Percentiles rank a stretch among this genome's conserved stretches.
phyloP scores from a whole-genome alignment of 2,329 filamentous ascomycete species.

The Fusarium pseudoanthophilum region DNA sequence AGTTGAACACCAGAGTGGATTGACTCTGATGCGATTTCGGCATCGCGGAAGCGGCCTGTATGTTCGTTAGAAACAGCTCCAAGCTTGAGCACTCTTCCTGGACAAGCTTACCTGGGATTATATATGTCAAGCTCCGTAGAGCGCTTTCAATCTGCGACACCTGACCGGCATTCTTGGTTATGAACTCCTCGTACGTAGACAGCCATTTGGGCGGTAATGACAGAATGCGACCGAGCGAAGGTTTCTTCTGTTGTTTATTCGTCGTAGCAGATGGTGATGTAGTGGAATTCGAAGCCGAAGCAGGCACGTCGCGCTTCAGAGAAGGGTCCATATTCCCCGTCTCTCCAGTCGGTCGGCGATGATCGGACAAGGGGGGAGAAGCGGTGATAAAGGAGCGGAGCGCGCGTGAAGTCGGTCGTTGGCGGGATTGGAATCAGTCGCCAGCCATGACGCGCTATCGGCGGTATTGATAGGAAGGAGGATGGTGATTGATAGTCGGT shows the following conservation, averaged over 20 bases:
- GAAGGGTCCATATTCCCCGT: constrained; percentile 35
- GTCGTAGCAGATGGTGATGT: constrained; percentile 13
- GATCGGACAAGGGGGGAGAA: constrained; percentile 6
- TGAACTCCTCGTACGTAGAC: constrained; percentile 84
- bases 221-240: constrained; percentile 54
- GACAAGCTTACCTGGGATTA: constrained; percentile 77
- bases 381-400: constrained; percentile 20
- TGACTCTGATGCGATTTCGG: constrained; percentile 93
- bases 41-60: constrained; percentile 85
- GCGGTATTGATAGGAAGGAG: constrained; percentile 14
- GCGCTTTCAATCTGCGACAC: constrained; percentile 96
- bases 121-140: constrained; percentile 91
- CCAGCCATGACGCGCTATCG: constrained; percentile 33
- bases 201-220: constrained; percentile 74
- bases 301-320: constrained; percentile 31
- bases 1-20: constrained; percentile 90
- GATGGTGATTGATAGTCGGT: constrained; percentile 18
- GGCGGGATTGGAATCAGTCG: constrained; percentile 17
- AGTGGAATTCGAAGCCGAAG: constrained; percentile 35
- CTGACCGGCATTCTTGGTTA: constrained; percentile 92
- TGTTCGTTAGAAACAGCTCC: constrained; percentile 7
- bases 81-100: not conserved
- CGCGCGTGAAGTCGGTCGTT: constrained; percentile 23
- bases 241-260: constrained; percentile 30
- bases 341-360: constrained; percentile 1